These are phyloP conservation scores for Scleroderma citrinum DNA, from an alignment of 768 basidiomycete species.

Conservation along the genomic window DNA sequence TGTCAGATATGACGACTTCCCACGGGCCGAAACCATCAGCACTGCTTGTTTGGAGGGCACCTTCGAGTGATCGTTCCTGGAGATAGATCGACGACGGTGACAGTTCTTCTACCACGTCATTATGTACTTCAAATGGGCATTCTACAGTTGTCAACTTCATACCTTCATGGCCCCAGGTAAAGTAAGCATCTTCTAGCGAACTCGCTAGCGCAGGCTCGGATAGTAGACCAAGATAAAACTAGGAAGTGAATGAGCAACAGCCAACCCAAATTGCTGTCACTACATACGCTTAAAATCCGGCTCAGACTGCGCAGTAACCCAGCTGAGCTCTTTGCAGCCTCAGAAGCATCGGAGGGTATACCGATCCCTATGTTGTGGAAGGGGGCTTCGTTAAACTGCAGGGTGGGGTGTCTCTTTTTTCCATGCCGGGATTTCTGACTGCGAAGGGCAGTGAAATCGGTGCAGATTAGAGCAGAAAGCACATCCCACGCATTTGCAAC, in stretches of 20 bases:
- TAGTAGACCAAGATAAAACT: conserved; percentile 11
- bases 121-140: not conserved
- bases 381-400: conserved; percentile 16
- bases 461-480: conserved; percentile 3
- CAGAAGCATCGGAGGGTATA: conserved; percentile 16
- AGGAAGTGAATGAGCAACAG: not conserved
- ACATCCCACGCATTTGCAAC: conserved; percentile 12
- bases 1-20: not conserved
- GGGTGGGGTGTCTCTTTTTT: conserved; percentile 3
- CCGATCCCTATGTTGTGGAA: conserved; percentile 21
- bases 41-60: not conserved
- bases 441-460: not conserved
- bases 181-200: not conserved
- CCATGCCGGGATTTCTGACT: not conserved
- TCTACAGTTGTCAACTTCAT: not conserved
- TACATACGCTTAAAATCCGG: conserved; percentile 17
- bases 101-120: not conserved
- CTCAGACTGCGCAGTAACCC: conserved; percentile 19
- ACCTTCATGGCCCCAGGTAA: too few relatives aligned
- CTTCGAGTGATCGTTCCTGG: not conserved
- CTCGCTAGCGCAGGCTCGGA: conserved; percentile 1
- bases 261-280: too few relatives aligned
- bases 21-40: not conserved
- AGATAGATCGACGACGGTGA: not conserved
- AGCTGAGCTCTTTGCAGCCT: conserved; percentile 3